Evolutionary conservation across 108 stramenopile genomes (phyloP), one percentile per base, ranked within the genome.

Genomic region (Stephanodiscus minutulus): DNA sequence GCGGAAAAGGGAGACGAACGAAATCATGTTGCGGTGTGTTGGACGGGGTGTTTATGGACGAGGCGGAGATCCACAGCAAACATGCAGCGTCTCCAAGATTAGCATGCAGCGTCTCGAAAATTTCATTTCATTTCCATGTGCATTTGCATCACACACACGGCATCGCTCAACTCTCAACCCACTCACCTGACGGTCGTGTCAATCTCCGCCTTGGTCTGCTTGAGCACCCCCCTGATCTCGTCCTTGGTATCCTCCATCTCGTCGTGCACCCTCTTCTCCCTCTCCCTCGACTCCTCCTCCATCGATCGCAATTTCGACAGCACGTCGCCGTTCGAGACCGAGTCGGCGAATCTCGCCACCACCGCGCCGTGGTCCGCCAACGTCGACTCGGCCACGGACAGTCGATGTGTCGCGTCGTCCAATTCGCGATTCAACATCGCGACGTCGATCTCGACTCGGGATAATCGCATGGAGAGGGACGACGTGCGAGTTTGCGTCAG

Each of bases 291-390:
- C 2, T 66, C 44, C 2, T 53, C 17, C 52, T 91, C 76, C 57
- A 94, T n/a, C n/a, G 60, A 17, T 36, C 15, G 7, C 66, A 94
- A 37, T 66, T 82, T 62, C 0, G 75, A 41, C 21, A 91, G 28
- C 41, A 95, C 94, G 61, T 95, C 94, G 6, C 82, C 31, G 77
- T 95, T 92, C 46, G 87, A 87, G 10, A 95, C 89, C 29, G 89
- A 88, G 29, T 82, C 62, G 64, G 88, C 87, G 69, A 94, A 94
- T 49, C 93, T 77, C 1, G 78, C 44, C 67, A 94, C 90, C 9
- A 90, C 84, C 29, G 54, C 46, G 10, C 71, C 84, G 49, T 93
- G 92, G 22, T 58, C 44, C 17, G 47, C 28, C 27, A 79, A 12
- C 11, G 72, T 79, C 15, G 49, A 47, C 11, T 68, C 68, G 2